Conservation (phyloP, 176 grass and related monocot genomes). For the Tillandsia fasciculata region DNA sequence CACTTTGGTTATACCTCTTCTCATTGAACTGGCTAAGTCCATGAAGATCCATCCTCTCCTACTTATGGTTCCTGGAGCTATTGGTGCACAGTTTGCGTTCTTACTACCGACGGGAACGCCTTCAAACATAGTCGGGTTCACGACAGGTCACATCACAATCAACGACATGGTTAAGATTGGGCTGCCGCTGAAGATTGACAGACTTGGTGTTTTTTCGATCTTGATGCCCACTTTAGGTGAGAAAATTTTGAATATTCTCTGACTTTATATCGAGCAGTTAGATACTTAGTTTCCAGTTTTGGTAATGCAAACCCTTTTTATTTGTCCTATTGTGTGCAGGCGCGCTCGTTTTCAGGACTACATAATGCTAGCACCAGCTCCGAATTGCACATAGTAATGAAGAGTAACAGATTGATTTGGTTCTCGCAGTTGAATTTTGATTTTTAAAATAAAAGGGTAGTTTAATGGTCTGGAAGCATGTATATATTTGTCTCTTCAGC, state of each 20-base stretch:
- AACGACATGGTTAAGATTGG: slow-evolving; percentile 62
- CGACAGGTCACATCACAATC: slow-evolving; percentile 53
- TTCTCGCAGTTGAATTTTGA: too few relatives aligned
- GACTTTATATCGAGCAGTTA: neutral
- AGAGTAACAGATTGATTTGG: neutral
- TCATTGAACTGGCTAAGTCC: slow-evolving; percentile 49
- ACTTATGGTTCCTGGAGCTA: slow-evolving; percentile 52
- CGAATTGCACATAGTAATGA: neutral
- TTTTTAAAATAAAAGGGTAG: too few relatives aligned
- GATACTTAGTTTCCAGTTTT: neutral
- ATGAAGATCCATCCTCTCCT: slow-evolving; percentile 43
- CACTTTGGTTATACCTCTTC: slow-evolving; percentile 59
- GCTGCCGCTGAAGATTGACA: slow-evolving; percentile 51
- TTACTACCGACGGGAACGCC: slow-evolving; percentile 61
- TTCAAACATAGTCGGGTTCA: slow-evolving; percentile 56
- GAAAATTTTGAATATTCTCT: neutral
- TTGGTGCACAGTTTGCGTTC: slow-evolving; percentile 63
- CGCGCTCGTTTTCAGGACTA: slow-evolving; percentile 32
- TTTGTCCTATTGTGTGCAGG: slow-evolving; percentile 20
- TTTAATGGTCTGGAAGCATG: too few relatives aligned
- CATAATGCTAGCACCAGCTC: neutral
- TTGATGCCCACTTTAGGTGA: slow-evolving; percentile 77
- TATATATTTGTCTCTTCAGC: too few relatives aligned
- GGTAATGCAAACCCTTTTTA: neutral
- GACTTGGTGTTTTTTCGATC: slow-evolving; percentile 29